Evolutionary conservation across 306 rosid genomes (phyloP).

Genomic region (Pterocarpus macrocarpus): DNA sequence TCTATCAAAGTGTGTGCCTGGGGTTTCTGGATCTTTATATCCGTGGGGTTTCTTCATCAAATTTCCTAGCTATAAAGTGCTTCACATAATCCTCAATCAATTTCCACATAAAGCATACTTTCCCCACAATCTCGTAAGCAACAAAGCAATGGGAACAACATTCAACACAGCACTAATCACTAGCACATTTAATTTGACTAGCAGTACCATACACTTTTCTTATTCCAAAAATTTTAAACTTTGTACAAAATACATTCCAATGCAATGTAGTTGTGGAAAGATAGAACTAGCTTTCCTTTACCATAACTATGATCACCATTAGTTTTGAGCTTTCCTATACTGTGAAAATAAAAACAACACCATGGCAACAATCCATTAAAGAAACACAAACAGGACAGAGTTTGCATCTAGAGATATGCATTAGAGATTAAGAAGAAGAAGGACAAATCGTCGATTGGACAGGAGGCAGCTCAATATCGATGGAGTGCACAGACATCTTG

Average conservation of each 20-base stretch:
- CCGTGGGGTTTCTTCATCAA: no score
- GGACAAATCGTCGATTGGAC: slow-evolving; percentile 77
- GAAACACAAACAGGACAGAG: no score
- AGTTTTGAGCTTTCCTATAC: neutral
- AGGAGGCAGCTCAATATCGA: slow-evolving; percentile 79
- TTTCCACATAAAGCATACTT: neutral
- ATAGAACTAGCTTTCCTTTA: neutral
- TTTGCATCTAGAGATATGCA: neutral
- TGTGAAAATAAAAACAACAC: no score
- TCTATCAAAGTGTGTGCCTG: no score
- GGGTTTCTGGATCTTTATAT: no score
- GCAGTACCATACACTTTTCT: neutral
- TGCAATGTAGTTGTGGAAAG: neutral
- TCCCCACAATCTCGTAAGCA: slow-evolving; percentile 3
- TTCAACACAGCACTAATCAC: neutral
- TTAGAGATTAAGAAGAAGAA: neutral
- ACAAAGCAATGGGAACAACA: neutral
- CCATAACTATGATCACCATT: neutral
- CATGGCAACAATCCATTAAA: no score
- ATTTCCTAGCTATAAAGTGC: slow-evolving; percentile 8
- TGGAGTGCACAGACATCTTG: slow-evolving; percentile 87
- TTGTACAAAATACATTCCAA: neutral
- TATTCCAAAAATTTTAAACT: no score
- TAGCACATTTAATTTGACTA: neutral
- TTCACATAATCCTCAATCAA: slow-evolving; percentile 1